A percentile compares a stretch with the other conserved stretches of the same genome.
Evolutionary conservation across 805 yeast genomes (phyloP).

Genomic region (Spathaspora hagerdaliae): DNA sequence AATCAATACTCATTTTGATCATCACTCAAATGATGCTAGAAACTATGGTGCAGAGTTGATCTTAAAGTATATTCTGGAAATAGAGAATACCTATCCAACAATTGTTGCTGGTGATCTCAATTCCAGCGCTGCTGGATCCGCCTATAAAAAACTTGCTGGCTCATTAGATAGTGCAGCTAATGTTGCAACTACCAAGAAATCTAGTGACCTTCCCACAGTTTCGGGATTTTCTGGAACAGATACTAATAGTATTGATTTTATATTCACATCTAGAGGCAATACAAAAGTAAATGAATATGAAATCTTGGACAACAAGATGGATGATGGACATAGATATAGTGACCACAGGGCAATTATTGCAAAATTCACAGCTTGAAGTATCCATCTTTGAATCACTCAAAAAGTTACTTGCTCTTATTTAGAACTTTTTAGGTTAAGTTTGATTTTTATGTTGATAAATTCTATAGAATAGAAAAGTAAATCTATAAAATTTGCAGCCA

Average conservation of each 20-base stretch:
- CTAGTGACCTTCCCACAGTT: slow-evolving; percentile 23
- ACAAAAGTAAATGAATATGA: slow-evolving; percentile 20
- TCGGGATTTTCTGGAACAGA: slow-evolving; percentile 9
- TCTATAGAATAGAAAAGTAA: too few relatives aligned
- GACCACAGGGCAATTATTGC: slow-evolving; percentile 44
- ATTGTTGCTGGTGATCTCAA: slow-evolving; percentile 55
- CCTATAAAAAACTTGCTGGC: slow-evolving; percentile 22
- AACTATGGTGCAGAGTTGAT: slow-evolving; percentile 42
- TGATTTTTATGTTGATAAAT: too few relatives aligned
- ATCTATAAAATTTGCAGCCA: too few relatives aligned
- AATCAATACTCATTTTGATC: slow-evolving; percentile 39
- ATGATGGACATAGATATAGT: slow-evolving; percentile 32
- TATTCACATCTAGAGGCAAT: slow-evolving; percentile 19
- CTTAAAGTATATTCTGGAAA: slow-evolving; percentile 31
- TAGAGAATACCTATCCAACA: slow-evolving; percentile 16
- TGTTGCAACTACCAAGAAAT: slow-evolving; percentile 13
- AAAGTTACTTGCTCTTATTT: too few relatives aligned
- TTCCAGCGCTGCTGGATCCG: slow-evolving; percentile 20
- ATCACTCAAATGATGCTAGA: slow-evolving; percentile 30
- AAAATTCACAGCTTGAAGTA: neutral
- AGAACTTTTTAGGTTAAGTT: too few relatives aligned
- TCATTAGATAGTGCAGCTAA: slow-evolving; percentile 13
- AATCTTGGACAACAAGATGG: slow-evolving; percentile 31
- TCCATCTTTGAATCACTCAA: too few relatives aligned
- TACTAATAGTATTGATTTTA: slow-evolving; percentile 36